Evolutionary conservation across 768 basidiomycete genomes (phyloP).

Genomic region (Lactarius tabidus): DNA sequence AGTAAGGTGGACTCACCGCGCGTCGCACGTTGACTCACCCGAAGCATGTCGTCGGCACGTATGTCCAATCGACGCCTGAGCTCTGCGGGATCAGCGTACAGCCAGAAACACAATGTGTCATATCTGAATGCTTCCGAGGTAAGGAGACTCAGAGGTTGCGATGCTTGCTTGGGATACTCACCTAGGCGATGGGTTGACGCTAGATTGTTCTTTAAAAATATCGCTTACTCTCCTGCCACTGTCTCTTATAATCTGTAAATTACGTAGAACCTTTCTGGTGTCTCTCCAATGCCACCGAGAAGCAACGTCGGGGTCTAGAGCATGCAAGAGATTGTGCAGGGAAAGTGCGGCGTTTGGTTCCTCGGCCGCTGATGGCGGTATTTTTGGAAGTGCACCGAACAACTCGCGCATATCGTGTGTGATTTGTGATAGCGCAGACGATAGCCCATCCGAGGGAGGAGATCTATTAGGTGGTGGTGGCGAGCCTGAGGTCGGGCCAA

Average conservation of each 20-base stretch:
- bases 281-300: conserved; percentile 96
- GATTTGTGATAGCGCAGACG: conserved; percentile 41
- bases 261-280: conserved; percentile 83
- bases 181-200: conserved; percentile 47
- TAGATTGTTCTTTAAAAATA: conserved; percentile 60
- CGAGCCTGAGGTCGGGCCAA: not conserved
- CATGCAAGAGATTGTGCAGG: conserved; percentile 61
- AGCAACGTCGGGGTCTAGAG: conserved; percentile 70
- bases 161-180: conserved; percentile 27
- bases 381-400: conserved; percentile 55
- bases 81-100: conserved; percentile 65
- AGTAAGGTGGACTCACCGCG: conserved; percentile 5
- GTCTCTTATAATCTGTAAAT: conserved; percentile 72
- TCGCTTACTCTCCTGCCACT: conserved; percentile 62
- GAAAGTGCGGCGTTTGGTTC: conserved; percentile 55
- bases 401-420: conserved; percentile 46
- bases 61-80: conserved; percentile 67
- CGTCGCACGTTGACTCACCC: conserved; percentile 44
- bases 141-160: not conserved
- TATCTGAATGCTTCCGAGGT: conserved; percentile 49
- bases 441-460: conserved; percentile 32
- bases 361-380: conserved; percentile 51
- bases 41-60: conserved; percentile 87
- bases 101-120: conserved; percentile 85
- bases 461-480: conserved; percentile 15